Evolutionary conservation across 495 filamentous ascomycete genomes (phyloP).

Genomic region (Daldinia childiae): DNA sequence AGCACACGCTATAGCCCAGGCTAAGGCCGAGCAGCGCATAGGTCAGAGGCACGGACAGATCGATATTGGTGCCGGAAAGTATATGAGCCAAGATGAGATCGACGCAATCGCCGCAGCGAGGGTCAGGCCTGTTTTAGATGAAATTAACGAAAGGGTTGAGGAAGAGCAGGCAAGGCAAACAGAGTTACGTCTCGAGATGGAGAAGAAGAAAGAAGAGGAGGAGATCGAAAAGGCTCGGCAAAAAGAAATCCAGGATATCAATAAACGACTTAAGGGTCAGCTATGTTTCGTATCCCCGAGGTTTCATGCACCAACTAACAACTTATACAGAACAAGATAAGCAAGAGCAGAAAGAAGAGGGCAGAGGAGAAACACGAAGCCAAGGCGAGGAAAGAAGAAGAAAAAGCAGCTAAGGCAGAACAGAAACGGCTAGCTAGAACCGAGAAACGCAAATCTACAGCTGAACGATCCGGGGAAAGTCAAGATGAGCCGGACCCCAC

Average conservation of each 20-base stretch:
- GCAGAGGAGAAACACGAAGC: slow-evolving; percentile 63
- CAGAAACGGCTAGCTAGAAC: slow-evolving; percentile 58
- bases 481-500: slow-evolving; percentile 28
- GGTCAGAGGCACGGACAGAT: slow-evolving; percentile 67
- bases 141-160: slow-evolving; percentile 82
- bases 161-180: slow-evolving; percentile 68
- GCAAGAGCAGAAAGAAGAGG: slow-evolving; percentile 57
- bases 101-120: slow-evolving; percentile 80
- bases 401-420: slow-evolving; percentile 59
- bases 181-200: slow-evolving; percentile 59
- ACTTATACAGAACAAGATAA: slow-evolving; percentile 57
- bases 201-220: slow-evolving; percentile 56
- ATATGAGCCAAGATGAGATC: slow-evolving; percentile 80
- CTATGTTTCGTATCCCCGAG: background rate
- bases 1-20: slow-evolving; percentile 71
- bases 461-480: slow-evolving; percentile 15
- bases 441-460: slow-evolving; percentile 51
- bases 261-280: slow-evolving; percentile 56
- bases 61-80: slow-evolving; percentile 82
- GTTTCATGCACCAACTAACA: slow-evolving; percentile 43
- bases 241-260: slow-evolving; percentile 56
- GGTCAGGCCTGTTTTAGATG: slow-evolving; percentile 90
- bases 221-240: slow-evolving; percentile 56
- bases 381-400: slow-evolving; percentile 61
- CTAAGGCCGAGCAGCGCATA: slow-evolving; percentile 67